phyloP scores from a whole-genome alignment of 306 rosid species.

The Ceratonia siliqua region DNA sequence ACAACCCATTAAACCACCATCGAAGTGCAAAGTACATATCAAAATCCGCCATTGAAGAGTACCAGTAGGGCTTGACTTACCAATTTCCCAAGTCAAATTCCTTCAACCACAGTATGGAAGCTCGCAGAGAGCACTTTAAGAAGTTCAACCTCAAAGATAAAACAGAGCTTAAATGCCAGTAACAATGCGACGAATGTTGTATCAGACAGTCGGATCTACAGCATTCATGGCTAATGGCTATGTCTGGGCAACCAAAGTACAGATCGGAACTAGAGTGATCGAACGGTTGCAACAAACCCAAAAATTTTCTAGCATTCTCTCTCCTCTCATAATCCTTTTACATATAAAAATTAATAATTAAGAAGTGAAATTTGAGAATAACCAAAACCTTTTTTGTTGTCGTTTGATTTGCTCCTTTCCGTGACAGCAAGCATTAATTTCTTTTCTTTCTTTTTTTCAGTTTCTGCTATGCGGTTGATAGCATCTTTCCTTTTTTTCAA shows the following conservation, averaged over 20 bases:
- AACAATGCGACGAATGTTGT: constrained; percentile 49
- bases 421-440: constrained; percentile 52
- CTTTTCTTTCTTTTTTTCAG: not conserved
- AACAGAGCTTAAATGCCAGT: constrained; percentile 31
- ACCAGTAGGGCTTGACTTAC: constrained; percentile 36
- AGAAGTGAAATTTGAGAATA: constrained; percentile 39
- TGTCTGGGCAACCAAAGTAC: constrained; percentile 40
- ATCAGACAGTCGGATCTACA: constrained; percentile 61
- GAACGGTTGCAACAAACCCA: constrained; percentile 43
- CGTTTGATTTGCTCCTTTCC: constrained; percentile 56
- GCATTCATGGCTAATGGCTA: constrained; percentile 47
- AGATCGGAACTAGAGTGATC: constrained; percentile 50
- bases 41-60: constrained; percentile 22
- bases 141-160: constrained; percentile 42
- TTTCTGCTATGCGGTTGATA: not conserved
- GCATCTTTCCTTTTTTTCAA: not conserved
- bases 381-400: constrained; percentile 28
- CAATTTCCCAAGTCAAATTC: constrained; percentile 39
- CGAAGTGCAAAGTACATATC: constrained; percentile 27
- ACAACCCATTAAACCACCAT: constrained; percentile 29
- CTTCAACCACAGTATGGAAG: constrained; percentile 27
- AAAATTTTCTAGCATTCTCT: constrained; percentile 38
- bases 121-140: constrained; percentile 34
- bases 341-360: constrained; percentile 17
- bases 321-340: constrained; percentile 20